Percentiles rank a stretch among this genome's conserved stretches.
phyloP scores from a whole-genome alignment of 352 stramenopile genomes.

The Globisporangium iwayamae region DNA sequence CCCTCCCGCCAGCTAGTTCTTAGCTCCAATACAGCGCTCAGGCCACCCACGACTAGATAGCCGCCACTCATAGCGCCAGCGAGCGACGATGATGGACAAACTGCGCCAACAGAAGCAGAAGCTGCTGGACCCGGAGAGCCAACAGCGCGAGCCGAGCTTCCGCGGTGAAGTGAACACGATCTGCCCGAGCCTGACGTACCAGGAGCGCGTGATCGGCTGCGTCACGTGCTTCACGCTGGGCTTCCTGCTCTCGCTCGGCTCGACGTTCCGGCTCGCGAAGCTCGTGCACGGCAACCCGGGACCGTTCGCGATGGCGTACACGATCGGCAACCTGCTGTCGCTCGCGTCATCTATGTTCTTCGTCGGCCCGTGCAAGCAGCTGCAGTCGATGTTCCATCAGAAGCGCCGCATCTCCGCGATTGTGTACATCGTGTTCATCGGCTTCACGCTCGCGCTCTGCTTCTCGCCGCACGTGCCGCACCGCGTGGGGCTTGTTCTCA shows the following conservation, averaged over 20 bases:
- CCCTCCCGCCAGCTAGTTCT: background rate
- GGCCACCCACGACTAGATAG: background rate
- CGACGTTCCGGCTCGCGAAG: conserved; percentile 73
- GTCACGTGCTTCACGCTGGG: conserved; percentile 77
- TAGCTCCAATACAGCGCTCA: background rate
- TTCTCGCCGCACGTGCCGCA: conserved; percentile 68
- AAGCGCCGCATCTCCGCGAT: conserved; percentile 70
- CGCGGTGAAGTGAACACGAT: conserved; percentile 31
- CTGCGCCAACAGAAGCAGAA: conserved; percentile 74
- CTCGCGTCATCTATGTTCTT: conserved; percentile 86
- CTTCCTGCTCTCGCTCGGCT: conserved; percentile 80
- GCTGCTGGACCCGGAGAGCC: conserved; percentile 67
- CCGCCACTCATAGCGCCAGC: background rate
- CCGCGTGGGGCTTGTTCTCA: conserved; percentile 61
- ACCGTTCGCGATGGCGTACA: conserved; percentile 84
- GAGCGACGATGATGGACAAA: conserved; percentile 49
- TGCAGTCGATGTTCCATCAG: conserved; percentile 78
- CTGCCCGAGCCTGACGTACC: conserved; percentile 77
- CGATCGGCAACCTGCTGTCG: conserved; percentile 80
- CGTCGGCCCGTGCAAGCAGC: conserved; percentile 75
- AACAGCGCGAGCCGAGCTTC: conserved; percentile 31
- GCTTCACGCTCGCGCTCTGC: conserved; percentile 69
- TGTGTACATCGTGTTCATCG: conserved; percentile 79
- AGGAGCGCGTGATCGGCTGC: conserved; percentile 81
- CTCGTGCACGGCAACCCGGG: conserved; percentile 72